Evolutionary conservation across 805 yeast genomes (phyloP).

Genomic region (Starmera caribaea): DNA sequence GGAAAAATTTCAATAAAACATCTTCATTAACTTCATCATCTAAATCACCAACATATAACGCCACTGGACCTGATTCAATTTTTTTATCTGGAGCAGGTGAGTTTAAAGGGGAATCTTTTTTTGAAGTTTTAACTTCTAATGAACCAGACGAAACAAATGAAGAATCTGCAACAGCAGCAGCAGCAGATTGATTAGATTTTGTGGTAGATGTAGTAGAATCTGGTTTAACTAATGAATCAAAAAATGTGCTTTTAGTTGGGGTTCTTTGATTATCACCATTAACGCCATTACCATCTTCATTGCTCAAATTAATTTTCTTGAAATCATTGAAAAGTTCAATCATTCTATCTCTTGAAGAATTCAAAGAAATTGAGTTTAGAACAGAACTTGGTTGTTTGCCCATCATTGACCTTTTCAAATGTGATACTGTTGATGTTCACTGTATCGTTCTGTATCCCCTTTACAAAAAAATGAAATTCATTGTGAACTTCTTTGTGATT

Average conservation of each 20-base stretch:
- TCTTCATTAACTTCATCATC: slow-evolving; percentile 40
- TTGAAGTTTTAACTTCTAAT: slow-evolving; percentile 7
- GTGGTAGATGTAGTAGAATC: no score
- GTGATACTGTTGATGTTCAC: no score
- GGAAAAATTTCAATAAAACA: slow-evolving; percentile 33
- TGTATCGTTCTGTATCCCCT: no score
- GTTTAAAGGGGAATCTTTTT: not conserved
- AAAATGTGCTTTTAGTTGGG: not conserved
- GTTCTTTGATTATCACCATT: not conserved
- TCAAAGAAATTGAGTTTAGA: slow-evolving; percentile 14
- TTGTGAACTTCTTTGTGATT: no score
- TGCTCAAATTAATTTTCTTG: slow-evolving; percentile 9
- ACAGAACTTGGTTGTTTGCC: slow-evolving; percentile 1
- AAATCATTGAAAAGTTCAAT: slow-evolving; percentile 18
- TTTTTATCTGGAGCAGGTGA: not conserved
- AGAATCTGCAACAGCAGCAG: not conserved
- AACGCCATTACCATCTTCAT: not conserved
- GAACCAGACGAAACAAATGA: slow-evolving; percentile 9
- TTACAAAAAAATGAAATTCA: no score
- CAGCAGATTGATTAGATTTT: slow-evolving; percentile 2
- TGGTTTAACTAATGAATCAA: no score
- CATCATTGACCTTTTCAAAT: no score
- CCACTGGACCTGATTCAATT: slow-evolving; percentile 6
- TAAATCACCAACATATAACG: slow-evolving; percentile 59
- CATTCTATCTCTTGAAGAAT: slow-evolving; percentile 18